Percentiles rank a stretch among this genome's conserved stretches.
Evolutionary conservation across 2,329 filamentous ascomycete genomes (phyloP).

Genomic region (Pleomassaria siparia): DNA sequence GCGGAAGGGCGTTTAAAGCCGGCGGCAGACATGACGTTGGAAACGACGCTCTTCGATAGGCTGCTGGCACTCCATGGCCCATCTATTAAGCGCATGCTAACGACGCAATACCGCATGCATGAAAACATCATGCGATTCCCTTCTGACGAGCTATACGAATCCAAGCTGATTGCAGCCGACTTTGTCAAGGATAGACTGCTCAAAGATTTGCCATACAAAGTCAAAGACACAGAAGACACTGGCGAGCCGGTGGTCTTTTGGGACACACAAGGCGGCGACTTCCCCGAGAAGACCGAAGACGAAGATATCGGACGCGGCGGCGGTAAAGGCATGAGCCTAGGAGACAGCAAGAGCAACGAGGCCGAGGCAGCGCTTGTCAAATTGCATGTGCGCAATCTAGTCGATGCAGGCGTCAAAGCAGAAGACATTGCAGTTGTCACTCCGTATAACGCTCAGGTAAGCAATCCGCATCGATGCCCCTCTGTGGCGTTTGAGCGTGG

Average conservation of each 20-base stretch:
- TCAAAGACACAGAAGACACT: conserved; percentile 82
- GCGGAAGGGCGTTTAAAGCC: conserved; percentile 24
- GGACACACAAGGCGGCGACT: conserved; percentile 94
- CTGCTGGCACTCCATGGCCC: conserved; percentile 79
- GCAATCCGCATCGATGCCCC: conserved; percentile 20
- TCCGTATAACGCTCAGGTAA: conserved; percentile 90
- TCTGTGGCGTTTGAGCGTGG: conserved; percentile 9
- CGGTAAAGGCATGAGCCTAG: conserved; percentile 55
- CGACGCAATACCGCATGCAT: conserved; percentile 98
- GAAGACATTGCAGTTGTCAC: conserved; percentile 92
- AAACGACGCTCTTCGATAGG: conserved; percentile 91
- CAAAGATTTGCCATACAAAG: conserved; percentile 73
- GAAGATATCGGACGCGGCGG: conserved; percentile 57
- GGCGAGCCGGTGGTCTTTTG: conserved; percentile 86
- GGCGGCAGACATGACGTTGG: conserved; percentile 59
- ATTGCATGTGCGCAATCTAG: conserved; percentile 72
- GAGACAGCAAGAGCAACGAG: conserved; percentile 87
- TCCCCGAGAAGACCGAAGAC: conserved; percentile 79
- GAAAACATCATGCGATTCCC: conserved; percentile 94
- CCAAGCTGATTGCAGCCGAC: conserved; percentile 77
- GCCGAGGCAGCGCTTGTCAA: conserved; percentile 82
- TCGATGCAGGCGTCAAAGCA: conserved; percentile 76
- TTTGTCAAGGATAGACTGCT: conserved; percentile 74
- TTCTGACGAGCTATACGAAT: conserved; percentile 83
- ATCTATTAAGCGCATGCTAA: conserved; percentile 89